Evolutionary conservation across 768 basidiomycete genomes (phyloP).

Genomic region (Macrolepiota albuminosa): DNA sequence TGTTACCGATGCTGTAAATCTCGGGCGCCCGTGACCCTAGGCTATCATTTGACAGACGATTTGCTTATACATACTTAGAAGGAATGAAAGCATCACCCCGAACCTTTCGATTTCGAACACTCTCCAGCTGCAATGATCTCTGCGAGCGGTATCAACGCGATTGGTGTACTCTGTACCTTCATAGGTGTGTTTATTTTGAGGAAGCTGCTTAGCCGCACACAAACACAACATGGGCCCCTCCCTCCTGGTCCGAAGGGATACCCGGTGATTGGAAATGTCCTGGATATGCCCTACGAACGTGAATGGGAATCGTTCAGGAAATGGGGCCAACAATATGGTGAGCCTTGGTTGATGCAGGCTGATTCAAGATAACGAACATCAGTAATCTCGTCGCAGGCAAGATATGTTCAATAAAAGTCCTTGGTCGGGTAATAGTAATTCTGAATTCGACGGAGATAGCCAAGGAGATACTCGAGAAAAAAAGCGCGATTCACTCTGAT

Average conservation of each 20-base stretch:
- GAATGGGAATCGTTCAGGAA: slow-evolving; percentile 3
- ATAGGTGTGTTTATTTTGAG: slow-evolving; percentile 29
- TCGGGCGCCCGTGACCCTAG: too few relatives aligned
- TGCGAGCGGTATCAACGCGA: not conserved
- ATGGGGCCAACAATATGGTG: slow-evolving; percentile 5
- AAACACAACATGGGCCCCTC: slow-evolving; percentile 3
- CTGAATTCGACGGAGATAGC: slow-evolving; percentile 47
- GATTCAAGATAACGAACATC: not conserved
- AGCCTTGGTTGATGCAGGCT: not conserved
- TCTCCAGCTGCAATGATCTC: not conserved
- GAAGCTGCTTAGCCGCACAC: slow-evolving; percentile 20
- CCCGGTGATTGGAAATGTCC: slow-evolving; percentile 6
- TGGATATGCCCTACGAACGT: slow-evolving; percentile 3
- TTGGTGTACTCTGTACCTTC: slow-evolving; percentile 26
- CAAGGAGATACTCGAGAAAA: slow-evolving; percentile 58
- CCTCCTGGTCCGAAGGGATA: slow-evolving; percentile 8
- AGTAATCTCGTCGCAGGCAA: slow-evolving; percentile 36
- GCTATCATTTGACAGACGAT: too few relatives aligned
- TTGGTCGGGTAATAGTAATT: slow-evolving; percentile 55
- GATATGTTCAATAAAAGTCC: slow-evolving; percentile 52
- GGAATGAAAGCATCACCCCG: too few relatives aligned
- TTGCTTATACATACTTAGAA: too few relatives aligned
- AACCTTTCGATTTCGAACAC: not conserved
- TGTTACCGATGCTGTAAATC: too few relatives aligned
- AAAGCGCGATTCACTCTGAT: slow-evolving; percentile 53